phyloP scores from a whole-genome alignment of 192 early-diverging fungal genomes.

The Coemansia sp. region DNA sequence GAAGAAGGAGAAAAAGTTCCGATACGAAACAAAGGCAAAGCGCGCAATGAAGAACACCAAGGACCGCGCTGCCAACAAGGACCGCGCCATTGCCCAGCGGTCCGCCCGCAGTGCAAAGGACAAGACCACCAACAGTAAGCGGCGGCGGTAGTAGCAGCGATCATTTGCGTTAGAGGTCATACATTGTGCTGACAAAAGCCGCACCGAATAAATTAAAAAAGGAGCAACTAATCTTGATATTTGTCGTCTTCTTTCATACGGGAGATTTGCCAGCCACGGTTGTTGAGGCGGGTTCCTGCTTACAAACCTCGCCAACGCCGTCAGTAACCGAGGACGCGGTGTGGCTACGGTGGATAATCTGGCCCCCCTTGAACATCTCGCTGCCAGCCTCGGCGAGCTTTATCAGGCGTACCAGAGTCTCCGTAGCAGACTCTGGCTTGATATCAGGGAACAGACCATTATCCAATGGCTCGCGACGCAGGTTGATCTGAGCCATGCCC shows the following conservation, averaged over 20 bases:
- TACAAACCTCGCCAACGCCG: constrained; percentile 14
- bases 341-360: constrained; percentile 11
- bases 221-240: neutral
- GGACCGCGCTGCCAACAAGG: constrained; percentile 4
- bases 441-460: constrained; percentile 39
- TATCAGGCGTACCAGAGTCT: constrained; percentile 26
- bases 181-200: too few relatives aligned
- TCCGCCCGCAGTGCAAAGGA: neutral
- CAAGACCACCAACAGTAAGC: neutral
- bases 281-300: neutral
- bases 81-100: constrained; percentile 5
- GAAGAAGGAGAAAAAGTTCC: constrained; percentile 44
- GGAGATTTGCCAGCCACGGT: neutral
- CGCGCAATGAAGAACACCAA: constrained; percentile 18
- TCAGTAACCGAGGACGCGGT: constrained; percentile 26
- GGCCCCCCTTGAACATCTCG: neutral
- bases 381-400: neutral
- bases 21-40: constrained; percentile 51
- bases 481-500: constrained; percentile 42
- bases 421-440: constrained; percentile 17
- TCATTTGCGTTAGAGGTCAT: neutral
- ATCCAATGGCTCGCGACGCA: constrained; percentile 29
- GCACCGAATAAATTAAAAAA: neutral
- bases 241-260: neutral
- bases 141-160: neutral